Conservation (phyloP, 495 filamentous ascomycete species). For the Articulospora tetracladia region DNA sequence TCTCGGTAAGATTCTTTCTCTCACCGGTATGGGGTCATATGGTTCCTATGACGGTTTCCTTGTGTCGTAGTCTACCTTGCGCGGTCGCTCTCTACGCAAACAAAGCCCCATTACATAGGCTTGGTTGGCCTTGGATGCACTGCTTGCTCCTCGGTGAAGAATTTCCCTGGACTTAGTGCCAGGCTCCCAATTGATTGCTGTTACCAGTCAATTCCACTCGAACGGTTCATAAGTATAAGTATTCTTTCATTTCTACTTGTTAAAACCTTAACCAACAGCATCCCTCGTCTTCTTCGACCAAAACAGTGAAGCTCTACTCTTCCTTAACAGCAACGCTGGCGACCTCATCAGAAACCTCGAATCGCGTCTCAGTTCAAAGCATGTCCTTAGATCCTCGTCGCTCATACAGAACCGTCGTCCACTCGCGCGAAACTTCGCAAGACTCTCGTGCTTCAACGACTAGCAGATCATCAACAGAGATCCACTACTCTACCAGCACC, state of each 20-base stretch:
- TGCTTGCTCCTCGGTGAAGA: background rate
- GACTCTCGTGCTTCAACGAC: background rate
- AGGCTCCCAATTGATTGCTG: background rate
- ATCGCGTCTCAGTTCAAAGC: background rate
- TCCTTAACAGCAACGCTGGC: background rate
- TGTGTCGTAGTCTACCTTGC: background rate
- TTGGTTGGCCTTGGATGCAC: background rate
- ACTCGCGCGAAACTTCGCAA: background rate
- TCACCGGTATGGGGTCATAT: background rate
- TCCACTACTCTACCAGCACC: slow-evolving; percentile 4
- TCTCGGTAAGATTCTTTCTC: background rate
- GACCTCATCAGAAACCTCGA: background rate
- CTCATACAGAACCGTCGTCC: background rate
- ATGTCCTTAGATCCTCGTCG: background rate
- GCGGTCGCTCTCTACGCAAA: background rate
- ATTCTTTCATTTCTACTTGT: background rate
- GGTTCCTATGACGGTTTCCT: background rate
- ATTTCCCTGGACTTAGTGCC: background rate
- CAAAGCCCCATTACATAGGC: background rate
- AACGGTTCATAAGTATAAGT: too few species aligned
- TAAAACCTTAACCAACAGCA: background rate
- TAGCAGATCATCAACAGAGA: background rate
- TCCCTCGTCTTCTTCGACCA: background rate
- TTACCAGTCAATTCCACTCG: background rate
- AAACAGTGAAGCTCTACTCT: background rate